phyloP scores from a whole-genome alignment of 2,329 filamentous ascomycete species.

The Raffaelea arxii region DNA sequence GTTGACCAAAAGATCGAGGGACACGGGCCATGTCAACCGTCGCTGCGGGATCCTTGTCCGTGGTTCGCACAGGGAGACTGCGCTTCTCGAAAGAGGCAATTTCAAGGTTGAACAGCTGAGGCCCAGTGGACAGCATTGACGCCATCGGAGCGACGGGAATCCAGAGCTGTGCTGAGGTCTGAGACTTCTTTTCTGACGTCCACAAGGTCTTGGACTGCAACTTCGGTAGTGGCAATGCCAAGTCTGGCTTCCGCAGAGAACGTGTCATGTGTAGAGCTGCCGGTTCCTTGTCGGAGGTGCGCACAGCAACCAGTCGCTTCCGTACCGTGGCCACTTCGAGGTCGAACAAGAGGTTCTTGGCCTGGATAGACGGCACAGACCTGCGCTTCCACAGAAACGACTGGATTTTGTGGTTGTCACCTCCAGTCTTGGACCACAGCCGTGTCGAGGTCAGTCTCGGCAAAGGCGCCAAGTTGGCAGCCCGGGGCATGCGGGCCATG shows the following conservation, averaged over 20 bases:
- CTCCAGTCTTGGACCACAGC: conserved; percentile 15
- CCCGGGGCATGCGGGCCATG: conserved; percentile 19
- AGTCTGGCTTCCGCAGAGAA: too few species aligned
- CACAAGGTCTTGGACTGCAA: too few species aligned
- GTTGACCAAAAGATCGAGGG: neutral
- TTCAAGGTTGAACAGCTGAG: too few species aligned
- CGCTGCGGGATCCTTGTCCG: neutral
- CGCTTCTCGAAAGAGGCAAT: too few species aligned
- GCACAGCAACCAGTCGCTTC: neutral
- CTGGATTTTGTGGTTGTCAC: neutral
- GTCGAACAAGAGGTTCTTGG: conserved; percentile 1
- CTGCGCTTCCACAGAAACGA: neutral
- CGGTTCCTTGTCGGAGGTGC: conserved; percentile 6
- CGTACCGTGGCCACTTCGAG: neutral
- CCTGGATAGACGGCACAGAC: neutral
- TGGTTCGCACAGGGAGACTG: neutral
- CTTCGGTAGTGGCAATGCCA: too few species aligned
- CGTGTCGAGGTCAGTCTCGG: conserved; percentile 16
- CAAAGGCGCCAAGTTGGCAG: conserved; percentile 15
- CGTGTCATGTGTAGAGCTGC: conserved; percentile 20
- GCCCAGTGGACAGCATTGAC: too few species aligned
- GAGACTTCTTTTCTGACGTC: too few species aligned
- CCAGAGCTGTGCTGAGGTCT: too few species aligned
- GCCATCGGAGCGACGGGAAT: too few species aligned
- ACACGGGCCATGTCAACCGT: neutral